phyloP scores from a whole-genome alignment of 2,329 filamentous ascomycete species.

The Beauveria pseudobassiana region DNA sequence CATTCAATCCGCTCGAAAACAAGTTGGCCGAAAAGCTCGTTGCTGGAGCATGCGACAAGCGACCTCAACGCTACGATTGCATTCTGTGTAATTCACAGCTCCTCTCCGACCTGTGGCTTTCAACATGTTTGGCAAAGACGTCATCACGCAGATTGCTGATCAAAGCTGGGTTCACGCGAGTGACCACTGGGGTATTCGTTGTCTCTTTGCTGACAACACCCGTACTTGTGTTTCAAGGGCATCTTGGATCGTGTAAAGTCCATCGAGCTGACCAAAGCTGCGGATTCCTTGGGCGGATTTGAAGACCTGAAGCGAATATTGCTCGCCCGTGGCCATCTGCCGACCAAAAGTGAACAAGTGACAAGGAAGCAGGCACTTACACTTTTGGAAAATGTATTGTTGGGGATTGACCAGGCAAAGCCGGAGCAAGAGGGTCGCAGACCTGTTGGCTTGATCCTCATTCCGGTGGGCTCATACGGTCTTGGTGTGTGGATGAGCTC shows the following conservation, averaged over 20 bases:
- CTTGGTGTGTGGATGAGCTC: conserved; percentile 52
- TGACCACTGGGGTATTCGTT: conserved; percentile 53
- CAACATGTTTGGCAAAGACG: conserved; percentile 46
- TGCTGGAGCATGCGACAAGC: conserved; percentile 37
- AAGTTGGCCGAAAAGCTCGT: conserved; percentile 44
- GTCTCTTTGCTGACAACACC: conserved; percentile 24
- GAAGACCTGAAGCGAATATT: conserved; percentile 32
- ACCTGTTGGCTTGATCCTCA: conserved; percentile 37
- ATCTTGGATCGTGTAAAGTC: conserved; percentile 5
- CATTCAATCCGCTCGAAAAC: conserved; percentile 55
- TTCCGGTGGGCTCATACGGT: conserved; percentile 59
- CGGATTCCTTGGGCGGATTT: conserved; percentile 22
- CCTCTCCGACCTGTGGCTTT: conserved; percentile 30
- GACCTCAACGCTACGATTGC: conserved; percentile 59
- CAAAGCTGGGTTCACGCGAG: conserved; percentile 31
- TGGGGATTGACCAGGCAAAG: conserved; percentile 22
- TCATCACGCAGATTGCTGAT: background rate
- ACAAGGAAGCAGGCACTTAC: conserved; percentile 36
- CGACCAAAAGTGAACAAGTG: conserved; percentile 35
- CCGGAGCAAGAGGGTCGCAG: conserved; percentile 12
- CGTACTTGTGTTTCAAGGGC: background rate
- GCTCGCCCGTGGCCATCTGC: conserved; percentile 32
- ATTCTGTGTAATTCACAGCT: conserved; percentile 46
- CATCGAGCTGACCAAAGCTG: conserved; percentile 26
- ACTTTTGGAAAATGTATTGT: conserved; percentile 35